Percentiles rank a stretch among this genome's conserved stretches.
Evolutionary conservation across 495 filamentous ascomycete species (phyloP).

Genomic region (Staphylotrichum longicolle): DNA sequence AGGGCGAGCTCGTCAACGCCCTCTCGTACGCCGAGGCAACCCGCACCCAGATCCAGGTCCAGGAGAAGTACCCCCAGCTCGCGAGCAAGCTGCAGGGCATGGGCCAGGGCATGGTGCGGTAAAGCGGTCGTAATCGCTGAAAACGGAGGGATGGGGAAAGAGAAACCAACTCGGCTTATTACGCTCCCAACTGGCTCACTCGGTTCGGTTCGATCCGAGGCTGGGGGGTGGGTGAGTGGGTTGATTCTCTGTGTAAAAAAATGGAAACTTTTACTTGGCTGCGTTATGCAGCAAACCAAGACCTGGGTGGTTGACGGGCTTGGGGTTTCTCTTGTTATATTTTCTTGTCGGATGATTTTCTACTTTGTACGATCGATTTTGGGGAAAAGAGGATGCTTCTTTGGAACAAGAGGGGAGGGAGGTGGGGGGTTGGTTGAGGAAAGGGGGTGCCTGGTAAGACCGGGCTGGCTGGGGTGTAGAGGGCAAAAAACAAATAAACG

Average conservation of each 20-base stretch:
- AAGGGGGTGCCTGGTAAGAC: too few relatives aligned
- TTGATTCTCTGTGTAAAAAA: not conserved
- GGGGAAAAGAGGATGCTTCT: not conserved
- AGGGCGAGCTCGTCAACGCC: slow-evolving; percentile 93
- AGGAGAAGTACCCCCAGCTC: slow-evolving; percentile 97
- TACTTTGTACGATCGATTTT: slow-evolving; percentile 3
- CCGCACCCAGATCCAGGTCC: slow-evolving; percentile 92
- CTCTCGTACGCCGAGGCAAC: slow-evolving; percentile 97
- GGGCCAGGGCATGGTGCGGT: slow-evolving; percentile 39
- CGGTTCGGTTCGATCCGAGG: too few relatives aligned
- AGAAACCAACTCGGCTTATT: too few relatives aligned
- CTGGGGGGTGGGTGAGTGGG: not conserved
- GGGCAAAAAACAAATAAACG: not conserved
- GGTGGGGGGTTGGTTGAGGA: too few relatives aligned
- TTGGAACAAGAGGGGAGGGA: not conserved
- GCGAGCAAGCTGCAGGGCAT: slow-evolving; percentile 78
- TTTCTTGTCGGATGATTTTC: not conserved
- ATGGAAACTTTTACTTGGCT: not conserved
- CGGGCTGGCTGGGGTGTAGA: not conserved
- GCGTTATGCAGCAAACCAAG: not conserved
- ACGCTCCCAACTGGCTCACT: not conserved
- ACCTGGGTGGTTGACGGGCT: not conserved
- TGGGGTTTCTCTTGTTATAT: not conserved
- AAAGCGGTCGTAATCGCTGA: slow-evolving; percentile 1
- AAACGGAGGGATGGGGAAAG: too few relatives aligned